Conservation (phyloP, 169 alveolate genomes). For the Eimeria brunetti region DNA sequence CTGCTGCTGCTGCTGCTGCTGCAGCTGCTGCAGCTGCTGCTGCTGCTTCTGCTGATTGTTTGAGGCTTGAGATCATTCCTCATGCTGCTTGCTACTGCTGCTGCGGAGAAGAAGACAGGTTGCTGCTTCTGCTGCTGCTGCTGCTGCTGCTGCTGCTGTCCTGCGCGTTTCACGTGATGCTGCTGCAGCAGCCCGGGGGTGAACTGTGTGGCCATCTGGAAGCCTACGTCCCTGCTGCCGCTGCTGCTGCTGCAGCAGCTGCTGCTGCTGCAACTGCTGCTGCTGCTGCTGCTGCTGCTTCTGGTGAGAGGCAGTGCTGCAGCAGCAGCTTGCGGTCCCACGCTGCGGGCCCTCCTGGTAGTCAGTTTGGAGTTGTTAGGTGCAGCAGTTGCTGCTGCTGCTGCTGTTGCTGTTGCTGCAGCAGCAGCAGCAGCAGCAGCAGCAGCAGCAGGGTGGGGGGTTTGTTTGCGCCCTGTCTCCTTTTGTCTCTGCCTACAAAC, state of each 20-base stretch:
- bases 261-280: neutral
- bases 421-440: neutral
- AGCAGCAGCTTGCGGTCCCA: neutral
- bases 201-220: neutral
- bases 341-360: neutral
- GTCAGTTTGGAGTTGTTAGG: neutral
- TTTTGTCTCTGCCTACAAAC: conserved; percentile 25
- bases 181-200: neutral
- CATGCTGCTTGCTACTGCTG: neutral
- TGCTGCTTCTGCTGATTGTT: neutral
- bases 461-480: neutral
- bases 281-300: conserved; percentile 44
- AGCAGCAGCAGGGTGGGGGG: neutral
- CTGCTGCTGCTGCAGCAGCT: conserved; percentile 8
- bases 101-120: neutral
- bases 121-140: neutral
- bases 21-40: neutral
- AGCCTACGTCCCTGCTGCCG: neutral
- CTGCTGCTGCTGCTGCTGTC: neutral
- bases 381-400: neutral
- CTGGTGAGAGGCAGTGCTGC: neutral
- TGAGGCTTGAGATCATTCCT: neutral
- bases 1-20: neutral
- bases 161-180: too few species aligned
- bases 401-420: conserved; percentile 19